Evolutionary conservation across 345 rosid genomes (phyloP), one percentile per base, ranked within the genome.

Genomic region (Conringia planisiliqua): DNA sequence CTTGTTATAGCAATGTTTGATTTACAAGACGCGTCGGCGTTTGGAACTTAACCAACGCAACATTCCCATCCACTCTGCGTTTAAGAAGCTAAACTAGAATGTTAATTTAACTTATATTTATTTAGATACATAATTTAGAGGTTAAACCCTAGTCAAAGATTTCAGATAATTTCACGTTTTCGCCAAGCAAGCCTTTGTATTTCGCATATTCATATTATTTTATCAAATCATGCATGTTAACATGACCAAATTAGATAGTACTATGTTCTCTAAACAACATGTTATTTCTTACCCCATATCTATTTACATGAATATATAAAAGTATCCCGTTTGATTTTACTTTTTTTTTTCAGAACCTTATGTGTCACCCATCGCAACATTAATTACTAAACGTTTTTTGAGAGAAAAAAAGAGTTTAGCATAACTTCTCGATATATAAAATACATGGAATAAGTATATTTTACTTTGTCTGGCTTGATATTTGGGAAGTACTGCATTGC

Each of bases 11-110:
- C 13, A 56, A 17, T 17, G 22, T 30, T 38, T 73, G 76, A 62
- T 54, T 64, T 27, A 65, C 66, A 56, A 46, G 40, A 74, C 72
- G 33, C 66, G 50, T 74, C 30, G 1, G 30, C 58, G 6, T 73
- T 55, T 7, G 18, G 4, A 14, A 59, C 61, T 61, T 36, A 36
- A 7, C 39, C 26, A 60, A 71, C 75, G 38, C 62, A 17, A 47
- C 16, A 24, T 24, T 33, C 10, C 35, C 33, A 44, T 51, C 6
- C 20, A 29, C 33, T 11, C 17, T 65, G n/a, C 1, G 36, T 2
- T 20, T 6, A 18, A 35, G 17, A 0, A 0, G 2, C 0, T 51
- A 51, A 22, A 24, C 29, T 24, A 48, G 20, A 6, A 48, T 48
- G n/a, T n/a, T n/a, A 1, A 10, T 39, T 39, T 39, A 9, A 3